phyloP scores from a whole-genome alignment of 2,329 filamentous ascomycete species.

The Aspergillus tamarii region DNA sequence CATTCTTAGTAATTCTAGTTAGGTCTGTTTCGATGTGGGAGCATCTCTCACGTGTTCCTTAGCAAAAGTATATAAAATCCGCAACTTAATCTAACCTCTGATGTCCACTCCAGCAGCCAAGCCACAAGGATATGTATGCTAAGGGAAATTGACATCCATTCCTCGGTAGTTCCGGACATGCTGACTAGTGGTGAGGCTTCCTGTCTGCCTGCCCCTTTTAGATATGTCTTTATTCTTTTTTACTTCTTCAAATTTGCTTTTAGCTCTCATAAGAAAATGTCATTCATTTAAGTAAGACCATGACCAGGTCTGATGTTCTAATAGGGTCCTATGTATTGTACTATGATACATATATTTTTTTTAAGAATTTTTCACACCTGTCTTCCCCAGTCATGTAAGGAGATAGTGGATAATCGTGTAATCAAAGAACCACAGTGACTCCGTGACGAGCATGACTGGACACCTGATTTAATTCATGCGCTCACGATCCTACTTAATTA shows the following conservation, averaged over 20 bases:
- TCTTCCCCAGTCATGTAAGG: not conserved
- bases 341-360: not conserved
- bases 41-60: not conserved
- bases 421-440: not conserved
- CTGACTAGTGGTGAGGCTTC: conserved; percentile 1
- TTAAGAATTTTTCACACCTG: not conserved
- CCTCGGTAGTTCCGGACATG: not conserved
- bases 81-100: not conserved
- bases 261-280: not conserved
- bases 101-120: not conserved
- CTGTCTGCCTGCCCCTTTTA: not conserved
- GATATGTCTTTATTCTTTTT: not conserved
- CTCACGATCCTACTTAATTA: not conserved
- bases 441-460: not conserved
- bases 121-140: conserved; percentile 1
- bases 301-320: not conserved
- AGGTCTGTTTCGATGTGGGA: not conserved
- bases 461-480: not conserved
- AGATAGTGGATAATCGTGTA: not conserved
- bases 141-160: not conserved
- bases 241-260: not conserved
- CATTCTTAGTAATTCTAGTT: not conserved
- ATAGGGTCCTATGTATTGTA: not conserved
- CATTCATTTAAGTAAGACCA: not conserved
- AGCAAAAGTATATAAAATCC: not conserved